phyloP scores from a whole-genome alignment of 148 eudicot genomes.

The Silene conica region DNA sequence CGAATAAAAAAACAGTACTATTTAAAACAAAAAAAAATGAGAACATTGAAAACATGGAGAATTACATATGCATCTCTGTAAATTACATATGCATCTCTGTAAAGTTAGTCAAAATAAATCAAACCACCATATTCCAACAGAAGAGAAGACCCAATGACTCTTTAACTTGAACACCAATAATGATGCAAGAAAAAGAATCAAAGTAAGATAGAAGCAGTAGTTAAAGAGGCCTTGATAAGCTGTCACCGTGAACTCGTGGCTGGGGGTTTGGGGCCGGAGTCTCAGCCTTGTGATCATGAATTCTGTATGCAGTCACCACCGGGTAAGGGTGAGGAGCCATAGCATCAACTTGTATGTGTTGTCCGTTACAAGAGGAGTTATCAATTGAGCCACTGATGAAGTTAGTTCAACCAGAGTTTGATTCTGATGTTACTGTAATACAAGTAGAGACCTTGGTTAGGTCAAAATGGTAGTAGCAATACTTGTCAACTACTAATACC shows the following conservation, averaged over 20 bases:
- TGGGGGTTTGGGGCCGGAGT: background rate
- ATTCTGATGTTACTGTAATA: conserved; percentile 42
- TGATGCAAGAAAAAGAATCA: background rate
- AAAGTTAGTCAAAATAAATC: too few relatives aligned
- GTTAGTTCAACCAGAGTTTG: conserved; percentile 32
- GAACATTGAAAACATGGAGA: too few relatives aligned
- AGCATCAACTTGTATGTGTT: conserved; percentile 40
- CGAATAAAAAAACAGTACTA: too few relatives aligned
- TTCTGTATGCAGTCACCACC: background rate
- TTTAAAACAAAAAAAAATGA: too few relatives aligned
- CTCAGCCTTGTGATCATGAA: background rate
- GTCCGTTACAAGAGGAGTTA: conserved; percentile 44
- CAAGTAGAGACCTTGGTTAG: conserved; percentile 29
- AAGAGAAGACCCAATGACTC: too few relatives aligned
- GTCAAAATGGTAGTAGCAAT: conserved; percentile 61
- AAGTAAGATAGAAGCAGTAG: background rate
- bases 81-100: too few relatives aligned
- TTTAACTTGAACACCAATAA: too few relatives aligned
- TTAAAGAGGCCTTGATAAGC: background rate
- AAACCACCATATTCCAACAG: too few relatives aligned
- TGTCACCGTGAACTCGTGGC: background rate
- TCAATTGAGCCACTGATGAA: conserved; percentile 48
- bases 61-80: too few relatives aligned
- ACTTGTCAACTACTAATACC: conserved; percentile 58
- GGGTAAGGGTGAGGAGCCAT: conserved; percentile 20